A percentile compares a stretch with the other conserved stretches of the same genome.
Conservation (phyloP, 306 rosid species). For the Ziziphus jujuba region DNA sequence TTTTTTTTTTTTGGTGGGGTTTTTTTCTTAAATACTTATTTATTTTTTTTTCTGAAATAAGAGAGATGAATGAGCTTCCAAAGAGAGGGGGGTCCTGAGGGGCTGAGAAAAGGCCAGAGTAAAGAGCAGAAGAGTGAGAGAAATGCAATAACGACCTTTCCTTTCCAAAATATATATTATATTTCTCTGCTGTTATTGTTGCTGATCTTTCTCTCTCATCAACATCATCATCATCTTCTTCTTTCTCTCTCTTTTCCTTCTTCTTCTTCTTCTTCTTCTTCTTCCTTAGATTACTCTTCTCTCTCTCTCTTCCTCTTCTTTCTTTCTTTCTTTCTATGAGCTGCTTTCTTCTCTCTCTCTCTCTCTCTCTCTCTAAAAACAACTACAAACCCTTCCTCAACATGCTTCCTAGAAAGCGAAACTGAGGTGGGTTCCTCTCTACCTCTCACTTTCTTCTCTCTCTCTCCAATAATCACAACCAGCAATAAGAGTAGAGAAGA, state of each 20-base stretch:
- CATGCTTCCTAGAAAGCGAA: constrained; percentile 51
- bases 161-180: too few species aligned
- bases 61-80: constrained; percentile 6
- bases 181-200: constrained; percentile 14
- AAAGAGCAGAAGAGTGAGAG: constrained; percentile 10
- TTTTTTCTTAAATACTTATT: too few species aligned
- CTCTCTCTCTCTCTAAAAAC: constrained; percentile 11
- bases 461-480: constrained; percentile 72
- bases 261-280: background rate
- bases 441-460: constrained; percentile 29
- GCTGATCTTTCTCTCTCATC: constrained; percentile 35
- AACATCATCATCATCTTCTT: constrained; percentile 21
- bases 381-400: constrained; percentile 16
- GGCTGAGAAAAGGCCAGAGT: constrained; percentile 8
- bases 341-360: background rate
- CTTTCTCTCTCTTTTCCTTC: constrained; percentile 5
- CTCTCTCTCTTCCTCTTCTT: background rate
- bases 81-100: constrained; percentile 23
- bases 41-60: background rate
- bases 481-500: constrained; percentile 15
- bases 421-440: constrained; percentile 42
- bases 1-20: constrained; percentile 7
- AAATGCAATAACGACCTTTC: constrained; percentile 64
- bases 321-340: constrained; percentile 14
- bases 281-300: background rate